These are phyloP conservation scores for Aegilops umbellulata DNA, from an alignment of 176 grass and related monocot species.

Conservation along the genomic window DNA sequence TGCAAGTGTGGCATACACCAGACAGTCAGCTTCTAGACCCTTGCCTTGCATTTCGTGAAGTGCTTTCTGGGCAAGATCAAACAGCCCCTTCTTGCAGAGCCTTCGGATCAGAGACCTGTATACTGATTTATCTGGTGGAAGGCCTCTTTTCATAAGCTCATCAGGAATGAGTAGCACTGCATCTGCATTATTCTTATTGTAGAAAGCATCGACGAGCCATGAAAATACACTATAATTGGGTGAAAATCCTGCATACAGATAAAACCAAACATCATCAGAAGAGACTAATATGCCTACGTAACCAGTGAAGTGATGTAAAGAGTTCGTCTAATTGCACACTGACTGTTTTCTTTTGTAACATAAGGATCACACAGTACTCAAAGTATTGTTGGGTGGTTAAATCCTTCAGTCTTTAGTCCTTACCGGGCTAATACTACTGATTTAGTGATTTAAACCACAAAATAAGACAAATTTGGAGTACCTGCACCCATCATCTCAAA, in stretches of 20 bases:
- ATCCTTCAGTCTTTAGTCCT: not conserved
- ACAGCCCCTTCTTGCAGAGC: constrained; percentile 61
- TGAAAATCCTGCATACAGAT: constrained; percentile 49
- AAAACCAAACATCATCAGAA: constrained; percentile 4
- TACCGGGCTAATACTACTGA: not conserved
- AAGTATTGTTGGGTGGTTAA: not conserved
- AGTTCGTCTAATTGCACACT: not conserved
- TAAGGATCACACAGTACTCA: not conserved
- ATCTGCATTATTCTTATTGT: constrained; percentile 57
- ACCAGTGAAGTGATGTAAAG: not conserved
- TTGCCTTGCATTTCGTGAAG: constrained; percentile 64
- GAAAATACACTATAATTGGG: constrained; percentile 75
- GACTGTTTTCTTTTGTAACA: not conserved
- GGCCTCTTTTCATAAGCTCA: constrained; percentile 64
- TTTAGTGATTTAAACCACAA: not conserved
- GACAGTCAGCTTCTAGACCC: constrained; percentile 53
- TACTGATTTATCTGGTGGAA: constrained; percentile 61
- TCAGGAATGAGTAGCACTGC: constrained; percentile 63
- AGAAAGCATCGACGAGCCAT: constrained; percentile 77
- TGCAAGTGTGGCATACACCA: constrained; percentile 65
- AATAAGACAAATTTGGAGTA: not conserved
- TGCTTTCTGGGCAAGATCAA: constrained; percentile 60
- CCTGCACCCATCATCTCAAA: constrained; percentile 86
- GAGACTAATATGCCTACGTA: not conserved
- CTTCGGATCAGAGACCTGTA: constrained; percentile 86